Evolutionary conservation across 495 filamentous ascomycete genomes (phyloP).

Genomic region (Hypoxylon intermedium): DNA sequence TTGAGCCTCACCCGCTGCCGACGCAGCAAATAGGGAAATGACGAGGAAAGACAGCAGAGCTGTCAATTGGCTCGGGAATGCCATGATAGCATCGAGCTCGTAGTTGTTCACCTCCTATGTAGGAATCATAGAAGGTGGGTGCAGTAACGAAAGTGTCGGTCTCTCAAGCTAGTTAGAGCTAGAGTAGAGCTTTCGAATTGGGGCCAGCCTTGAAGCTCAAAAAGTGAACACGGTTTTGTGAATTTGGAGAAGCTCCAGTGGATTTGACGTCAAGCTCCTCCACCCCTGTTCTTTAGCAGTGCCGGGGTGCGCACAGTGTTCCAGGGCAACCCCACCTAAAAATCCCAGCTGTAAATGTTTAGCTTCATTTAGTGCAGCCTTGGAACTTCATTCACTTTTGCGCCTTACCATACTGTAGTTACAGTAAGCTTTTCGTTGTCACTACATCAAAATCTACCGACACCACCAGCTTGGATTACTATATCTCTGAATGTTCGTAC

Average conservation of each 20-base stretch:
- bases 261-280: constrained; percentile 38
- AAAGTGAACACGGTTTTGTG: constrained; percentile 44
- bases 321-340: constrained; percentile 22
- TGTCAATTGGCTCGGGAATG: constrained; percentile 38
- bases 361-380: constrained; percentile 7
- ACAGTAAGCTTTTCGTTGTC: constrained; percentile 1
- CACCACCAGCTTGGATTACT: background rate
- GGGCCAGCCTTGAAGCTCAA: constrained; percentile 19
- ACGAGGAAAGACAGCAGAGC: constrained; percentile 41
- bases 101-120: background rate
- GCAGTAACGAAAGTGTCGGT: background rate
- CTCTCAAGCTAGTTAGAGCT: constrained; percentile 9
- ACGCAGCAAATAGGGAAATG: constrained; percentile 8
- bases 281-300: constrained; percentile 1
- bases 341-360: constrained; percentile 9
- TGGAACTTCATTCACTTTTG: constrained; percentile 13
- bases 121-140: background rate
- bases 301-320: constrained; percentile 1
- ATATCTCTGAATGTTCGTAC: background rate
- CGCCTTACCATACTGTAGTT: background rate
- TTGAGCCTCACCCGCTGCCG: constrained; percentile 13
- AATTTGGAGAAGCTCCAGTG: constrained; percentile 38
- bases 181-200: background rate
- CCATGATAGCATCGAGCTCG: constrained; percentile 39
- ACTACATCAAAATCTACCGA: background rate